phyloP scores from a whole-genome alignment of 345 rosid genomes.

The Cochlearia excelsa region DNA sequence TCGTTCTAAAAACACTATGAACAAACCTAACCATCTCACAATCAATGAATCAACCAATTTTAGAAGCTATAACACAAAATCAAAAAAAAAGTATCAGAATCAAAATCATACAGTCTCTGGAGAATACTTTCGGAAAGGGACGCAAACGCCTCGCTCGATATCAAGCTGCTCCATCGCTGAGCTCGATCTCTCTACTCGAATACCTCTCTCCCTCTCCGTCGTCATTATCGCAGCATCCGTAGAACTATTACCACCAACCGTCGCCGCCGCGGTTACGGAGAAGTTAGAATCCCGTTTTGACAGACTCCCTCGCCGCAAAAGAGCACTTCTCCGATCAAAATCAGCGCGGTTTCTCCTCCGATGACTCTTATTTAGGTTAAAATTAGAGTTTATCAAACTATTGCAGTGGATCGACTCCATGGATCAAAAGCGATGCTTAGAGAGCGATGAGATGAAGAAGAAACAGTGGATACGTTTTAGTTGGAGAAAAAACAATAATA shows the following conservation, averaged over 20 bases:
- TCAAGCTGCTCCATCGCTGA: conserved; percentile 82
- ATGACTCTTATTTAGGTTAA: conserved; percentile 10
- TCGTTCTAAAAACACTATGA: conserved; percentile 1
- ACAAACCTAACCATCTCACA: background rate
- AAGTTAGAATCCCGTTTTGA: conserved; percentile 21
- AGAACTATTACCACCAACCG: conserved; percentile 23
- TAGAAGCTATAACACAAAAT: background rate
- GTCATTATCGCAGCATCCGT: conserved; percentile 21
- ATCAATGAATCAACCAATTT: background rate
- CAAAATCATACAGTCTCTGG: conserved; percentile 74
- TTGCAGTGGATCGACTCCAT: conserved; percentile 38
- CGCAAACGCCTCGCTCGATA: conserved; percentile 95
- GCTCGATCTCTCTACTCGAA: conserved; percentile 43
- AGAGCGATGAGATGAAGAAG: conserved; percentile 9
- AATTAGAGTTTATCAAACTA: conserved; percentile 17
- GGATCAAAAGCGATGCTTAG: conserved; percentile 13
- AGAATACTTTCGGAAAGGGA: conserved; percentile 94
- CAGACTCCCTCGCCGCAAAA: conserved; percentile 21
- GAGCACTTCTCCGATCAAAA: conserved; percentile 25
- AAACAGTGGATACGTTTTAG: conserved; percentile 25
- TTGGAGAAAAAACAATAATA: conserved; percentile 11
- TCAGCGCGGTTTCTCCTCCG: conserved; percentile 5
- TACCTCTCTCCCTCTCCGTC: conserved; percentile 20
- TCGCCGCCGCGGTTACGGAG: conserved; percentile 22
- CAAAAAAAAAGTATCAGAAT: conserved; percentile 11